A percentile compares a stretch with the other conserved stretches of the same genome.
Conservation (phyloP, 306 rosid genomes). For the Astragalus glycyphyllos region DNA sequence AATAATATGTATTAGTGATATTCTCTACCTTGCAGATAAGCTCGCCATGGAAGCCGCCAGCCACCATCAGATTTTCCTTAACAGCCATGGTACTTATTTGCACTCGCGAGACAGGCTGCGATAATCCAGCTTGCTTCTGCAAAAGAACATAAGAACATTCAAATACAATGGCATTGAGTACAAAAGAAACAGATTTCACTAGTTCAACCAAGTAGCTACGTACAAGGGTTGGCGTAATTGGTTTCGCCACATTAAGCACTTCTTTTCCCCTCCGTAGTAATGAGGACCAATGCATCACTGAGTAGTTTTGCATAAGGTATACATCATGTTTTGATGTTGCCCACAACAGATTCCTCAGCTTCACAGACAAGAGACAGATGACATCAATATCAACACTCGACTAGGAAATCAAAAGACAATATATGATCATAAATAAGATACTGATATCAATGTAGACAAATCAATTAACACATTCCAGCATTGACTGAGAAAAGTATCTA, state of each 20-base stretch:
- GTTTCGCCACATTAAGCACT: conserved; percentile 78
- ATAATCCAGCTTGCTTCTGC: conserved; percentile 65
- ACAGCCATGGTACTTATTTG: conserved; percentile 98
- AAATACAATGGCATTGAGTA: conserved; percentile 29
- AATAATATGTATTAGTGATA: neutral
- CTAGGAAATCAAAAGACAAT: neutral
- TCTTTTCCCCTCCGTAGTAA: conserved; percentile 72
- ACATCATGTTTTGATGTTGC: conserved; percentile 97
- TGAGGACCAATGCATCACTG: conserved; percentile 93
- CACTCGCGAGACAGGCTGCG: conserved; percentile 76
- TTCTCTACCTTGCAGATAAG: conserved; percentile 88
- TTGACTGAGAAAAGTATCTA: conserved; percentile 3
- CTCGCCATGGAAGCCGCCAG: conserved; percentile 96
- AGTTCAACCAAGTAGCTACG: conserved; percentile 39
- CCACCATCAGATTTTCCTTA: conserved; percentile 76
- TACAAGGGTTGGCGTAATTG: conserved; percentile 75
- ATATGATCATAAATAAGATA: conserved; percentile 16
- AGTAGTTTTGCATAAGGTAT: conserved; percentile 90
- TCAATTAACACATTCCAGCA: conserved; percentile 30
- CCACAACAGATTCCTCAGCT: conserved; percentile 92
- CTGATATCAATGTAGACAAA: neutral
- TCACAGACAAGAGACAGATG: conserved; percentile 46
- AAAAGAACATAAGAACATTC: conserved; percentile 19
- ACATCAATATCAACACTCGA: conserved; percentile 43
- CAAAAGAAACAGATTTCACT: conserved; percentile 2